Conservation (phyloP, 345 rosid genomes). For the Populus simonii region DNA sequence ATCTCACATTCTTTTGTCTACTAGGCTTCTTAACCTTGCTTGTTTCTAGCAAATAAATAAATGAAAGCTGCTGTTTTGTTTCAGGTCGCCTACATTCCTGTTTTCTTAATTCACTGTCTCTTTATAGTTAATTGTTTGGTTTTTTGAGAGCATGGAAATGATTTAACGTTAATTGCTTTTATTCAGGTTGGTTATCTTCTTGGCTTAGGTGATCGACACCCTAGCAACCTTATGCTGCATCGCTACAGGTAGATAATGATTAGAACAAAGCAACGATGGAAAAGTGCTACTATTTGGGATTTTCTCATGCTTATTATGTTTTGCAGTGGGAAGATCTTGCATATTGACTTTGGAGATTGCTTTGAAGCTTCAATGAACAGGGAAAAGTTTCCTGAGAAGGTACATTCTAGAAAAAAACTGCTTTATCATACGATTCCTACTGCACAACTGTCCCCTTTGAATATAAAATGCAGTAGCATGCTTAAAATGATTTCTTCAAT, state of each 20-base stretch:
- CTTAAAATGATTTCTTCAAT: slow-evolving; percentile 13
- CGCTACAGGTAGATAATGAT: slow-evolving; percentile 65
- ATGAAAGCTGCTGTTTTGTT: not conserved
- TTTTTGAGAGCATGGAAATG: not conserved
- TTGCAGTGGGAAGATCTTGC: slow-evolving; percentile 92
- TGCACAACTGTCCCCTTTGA: not conserved
- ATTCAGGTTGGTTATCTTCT: slow-evolving; percentile 97
- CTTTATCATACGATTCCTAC: not conserved
- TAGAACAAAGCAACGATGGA: not conserved
- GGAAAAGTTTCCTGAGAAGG: slow-evolving; percentile 99
- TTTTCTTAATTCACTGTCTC: not conserved
- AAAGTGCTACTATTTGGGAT: not conserved
- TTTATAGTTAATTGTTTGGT: not conserved
- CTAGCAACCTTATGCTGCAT: slow-evolving; percentile 94
- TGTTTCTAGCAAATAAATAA: not conserved
- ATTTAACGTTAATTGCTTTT: slow-evolving; percentile 2
- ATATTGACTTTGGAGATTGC: slow-evolving; percentile 99
- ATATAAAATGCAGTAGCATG: not conserved
- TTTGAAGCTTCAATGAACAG: slow-evolving; percentile 98
- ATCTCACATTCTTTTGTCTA: not conserved
- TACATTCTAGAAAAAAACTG: slow-evolving; percentile 8
- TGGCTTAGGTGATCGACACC: slow-evolving; percentile 99
- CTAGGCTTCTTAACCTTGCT: not conserved
- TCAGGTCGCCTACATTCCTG: not conserved
- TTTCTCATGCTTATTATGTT: slow-evolving; percentile 18